A percentile compares a stretch with the other conserved stretches of the same genome.
phyloP scores from a whole-genome alignment of 108 stramenopile genomes.

The Skeletonema potamos region DNA sequence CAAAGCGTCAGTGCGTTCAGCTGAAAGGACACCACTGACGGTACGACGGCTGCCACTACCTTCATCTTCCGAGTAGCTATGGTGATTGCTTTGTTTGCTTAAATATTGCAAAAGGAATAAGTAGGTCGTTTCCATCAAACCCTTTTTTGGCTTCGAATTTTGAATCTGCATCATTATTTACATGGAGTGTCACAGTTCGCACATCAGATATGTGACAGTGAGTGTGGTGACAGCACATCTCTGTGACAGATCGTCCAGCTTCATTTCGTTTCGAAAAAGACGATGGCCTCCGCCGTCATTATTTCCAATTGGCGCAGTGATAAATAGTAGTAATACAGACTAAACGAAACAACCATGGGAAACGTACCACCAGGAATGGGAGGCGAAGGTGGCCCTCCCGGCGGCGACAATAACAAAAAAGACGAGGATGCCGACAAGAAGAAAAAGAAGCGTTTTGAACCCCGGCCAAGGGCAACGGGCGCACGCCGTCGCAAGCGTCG shows the following conservation, averaged over 20 bases:
- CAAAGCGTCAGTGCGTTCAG: constrained; percentile 54
- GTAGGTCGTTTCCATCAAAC: too few species aligned
- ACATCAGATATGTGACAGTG: not conserved
- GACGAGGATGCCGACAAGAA: constrained; percentile 82
- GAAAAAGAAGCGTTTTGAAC: constrained; percentile 97
- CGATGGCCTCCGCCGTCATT: not conserved
- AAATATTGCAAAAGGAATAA: too few species aligned
- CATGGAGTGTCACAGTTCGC: too few species aligned
- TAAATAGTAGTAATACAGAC: too few species aligned
- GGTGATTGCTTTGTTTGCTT: too few species aligned
- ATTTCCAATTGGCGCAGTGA: too few species aligned
- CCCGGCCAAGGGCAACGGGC: constrained; percentile 67
- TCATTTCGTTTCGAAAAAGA: not conserved
- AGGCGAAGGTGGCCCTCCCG: constrained; percentile 47
- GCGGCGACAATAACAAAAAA: constrained; percentile 49
- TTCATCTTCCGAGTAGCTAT: too few species aligned
- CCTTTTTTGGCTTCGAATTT: too few species aligned
- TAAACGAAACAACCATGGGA: constrained; percentile 53
- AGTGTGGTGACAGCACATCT: not conserved
- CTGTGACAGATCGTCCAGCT: not conserved
- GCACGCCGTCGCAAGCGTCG: constrained; percentile 90
- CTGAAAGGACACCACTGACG: constrained; percentile 48
- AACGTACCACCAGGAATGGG: constrained; percentile 82
- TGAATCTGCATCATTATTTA: too few species aligned
- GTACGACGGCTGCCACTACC: too few species aligned